These are phyloP conservation scores for Paraphaeosphaeria minitans DNA, from an alignment of 2,329 filamentous ascomycete genomes.

Conservation along the genomic window DNA sequence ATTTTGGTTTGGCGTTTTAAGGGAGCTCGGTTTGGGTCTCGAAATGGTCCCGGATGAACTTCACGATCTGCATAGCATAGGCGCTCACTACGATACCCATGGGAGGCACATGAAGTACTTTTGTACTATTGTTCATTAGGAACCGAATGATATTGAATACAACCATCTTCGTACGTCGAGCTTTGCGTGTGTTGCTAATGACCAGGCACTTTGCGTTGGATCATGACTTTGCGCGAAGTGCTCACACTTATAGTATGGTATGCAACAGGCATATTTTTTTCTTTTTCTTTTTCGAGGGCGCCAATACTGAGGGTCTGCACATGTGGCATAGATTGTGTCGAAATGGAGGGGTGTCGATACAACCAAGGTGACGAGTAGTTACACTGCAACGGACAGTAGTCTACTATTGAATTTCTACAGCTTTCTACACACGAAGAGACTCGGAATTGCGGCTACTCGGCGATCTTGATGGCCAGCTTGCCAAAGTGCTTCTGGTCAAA, in stretches of 20 bases:
- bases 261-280: too few relatives aligned
- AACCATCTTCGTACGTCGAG: neutral
- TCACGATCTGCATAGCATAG: slow-evolving; percentile 2
- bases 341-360: neutral
- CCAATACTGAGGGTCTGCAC: too few relatives aligned
- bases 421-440: neutral
- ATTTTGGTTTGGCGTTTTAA: neutral
- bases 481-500: slow-evolving; percentile 55
- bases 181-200: neutral
- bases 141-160: neutral
- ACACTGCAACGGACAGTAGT: neutral
- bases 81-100: slow-evolving; percentile 3
- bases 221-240: too few relatives aligned
- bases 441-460: slow-evolving; percentile 12
- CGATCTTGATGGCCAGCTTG: slow-evolving; percentile 43
- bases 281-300: too few relatives aligned
- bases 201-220: too few relatives aligned
- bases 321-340: too few relatives aligned
- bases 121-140: neutral
- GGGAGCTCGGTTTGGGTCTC: neutral
- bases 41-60: neutral
- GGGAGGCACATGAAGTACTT: neutral
- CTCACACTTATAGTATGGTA: too few relatives aligned
- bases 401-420: neutral
- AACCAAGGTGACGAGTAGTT: neutral